Conservation (phyloP, 176 grass and related monocot species). For the Carex pumila region DNA sequence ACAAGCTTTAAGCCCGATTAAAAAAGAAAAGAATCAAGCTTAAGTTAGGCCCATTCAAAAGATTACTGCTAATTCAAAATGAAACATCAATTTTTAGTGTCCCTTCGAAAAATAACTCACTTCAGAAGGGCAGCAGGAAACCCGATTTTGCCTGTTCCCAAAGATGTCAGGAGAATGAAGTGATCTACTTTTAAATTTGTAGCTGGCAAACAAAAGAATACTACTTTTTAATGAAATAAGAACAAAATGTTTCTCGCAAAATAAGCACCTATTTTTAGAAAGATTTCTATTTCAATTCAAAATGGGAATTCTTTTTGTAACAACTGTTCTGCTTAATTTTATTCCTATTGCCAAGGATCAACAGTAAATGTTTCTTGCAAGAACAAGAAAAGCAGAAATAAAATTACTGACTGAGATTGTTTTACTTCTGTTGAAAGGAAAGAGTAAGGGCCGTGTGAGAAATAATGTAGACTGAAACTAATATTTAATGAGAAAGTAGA, state of each 20-base stretch:
- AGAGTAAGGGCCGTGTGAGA: not conserved
- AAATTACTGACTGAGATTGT: not conserved
- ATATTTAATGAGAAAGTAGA: not conserved
- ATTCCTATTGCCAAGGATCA: not conserved
- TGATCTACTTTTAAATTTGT: slow-evolving; percentile 56
- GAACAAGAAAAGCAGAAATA: not conserved
- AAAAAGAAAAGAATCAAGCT: not conserved
- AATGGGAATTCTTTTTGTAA: not conserved
- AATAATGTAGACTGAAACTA: not conserved
- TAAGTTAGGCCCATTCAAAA: not conserved
- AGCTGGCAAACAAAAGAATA: slow-evolving; percentile 28
- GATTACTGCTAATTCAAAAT: not conserved
- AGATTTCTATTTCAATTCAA: not conserved
- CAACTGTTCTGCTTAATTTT: not conserved
- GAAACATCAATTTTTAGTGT: not conserved
- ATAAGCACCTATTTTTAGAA: not conserved
- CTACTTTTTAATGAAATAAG: not conserved
- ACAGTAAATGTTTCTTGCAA: not conserved
- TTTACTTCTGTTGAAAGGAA: not conserved
- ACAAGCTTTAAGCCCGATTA: slow-evolving; percentile 36
- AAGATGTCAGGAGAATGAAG: slow-evolving; percentile 88
- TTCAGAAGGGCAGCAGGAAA: slow-evolving; percentile 83
- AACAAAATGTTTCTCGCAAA: not conserved
- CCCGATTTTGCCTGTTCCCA: slow-evolving; percentile 71
- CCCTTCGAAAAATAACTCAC: slow-evolving; percentile 19